Conservation (phyloP, 352 stramenopile genomes). For the Phytopythium boreale region DNA sequence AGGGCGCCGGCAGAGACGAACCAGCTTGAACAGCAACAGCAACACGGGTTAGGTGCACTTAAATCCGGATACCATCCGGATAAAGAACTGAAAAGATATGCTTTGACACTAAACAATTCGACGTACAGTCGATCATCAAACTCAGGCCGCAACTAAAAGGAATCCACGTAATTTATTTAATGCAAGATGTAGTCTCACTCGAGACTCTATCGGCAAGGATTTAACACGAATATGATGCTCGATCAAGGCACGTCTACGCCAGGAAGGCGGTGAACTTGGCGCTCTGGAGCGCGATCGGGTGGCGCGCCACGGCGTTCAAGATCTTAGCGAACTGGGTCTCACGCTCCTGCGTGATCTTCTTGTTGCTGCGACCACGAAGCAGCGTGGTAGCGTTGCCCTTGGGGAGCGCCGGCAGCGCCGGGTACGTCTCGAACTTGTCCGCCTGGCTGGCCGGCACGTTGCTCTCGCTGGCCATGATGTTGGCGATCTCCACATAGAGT, state of each 20-base stretch:
- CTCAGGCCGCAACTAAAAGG: background rate
- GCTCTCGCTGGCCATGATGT: slow-evolving; percentile 52
- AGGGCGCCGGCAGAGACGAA: background rate
- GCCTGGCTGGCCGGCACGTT: slow-evolving; percentile 40
- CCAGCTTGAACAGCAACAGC: no score
- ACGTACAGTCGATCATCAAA: no score
- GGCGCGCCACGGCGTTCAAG: slow-evolving; percentile 54
- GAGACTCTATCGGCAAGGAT: background rate
- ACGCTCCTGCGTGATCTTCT: slow-evolving; percentile 52
- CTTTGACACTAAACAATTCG: background rate
- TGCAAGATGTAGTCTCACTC: background rate
- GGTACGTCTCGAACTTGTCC: slow-evolving; percentile 60
- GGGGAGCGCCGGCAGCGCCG: slow-evolving; percentile 52
- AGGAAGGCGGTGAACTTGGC: slow-evolving; percentile 43
- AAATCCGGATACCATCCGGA: background rate
- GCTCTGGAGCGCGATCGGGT: slow-evolving; percentile 53
- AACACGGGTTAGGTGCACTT: no score
- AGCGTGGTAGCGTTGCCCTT: slow-evolving; percentile 37
- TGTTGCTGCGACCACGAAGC: slow-evolving; percentile 43
- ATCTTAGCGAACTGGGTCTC: slow-evolving; percentile 59
- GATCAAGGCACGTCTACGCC: slow-evolving; percentile 22
- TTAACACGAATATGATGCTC: slow-evolving; percentile 3
- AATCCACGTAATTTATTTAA: slow-evolving; percentile 1
- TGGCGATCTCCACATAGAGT: slow-evolving; percentile 45
- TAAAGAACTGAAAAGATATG: background rate